phyloP scores from a whole-genome alignment of 257 asterid species.

The Echium plantagineum region DNA sequence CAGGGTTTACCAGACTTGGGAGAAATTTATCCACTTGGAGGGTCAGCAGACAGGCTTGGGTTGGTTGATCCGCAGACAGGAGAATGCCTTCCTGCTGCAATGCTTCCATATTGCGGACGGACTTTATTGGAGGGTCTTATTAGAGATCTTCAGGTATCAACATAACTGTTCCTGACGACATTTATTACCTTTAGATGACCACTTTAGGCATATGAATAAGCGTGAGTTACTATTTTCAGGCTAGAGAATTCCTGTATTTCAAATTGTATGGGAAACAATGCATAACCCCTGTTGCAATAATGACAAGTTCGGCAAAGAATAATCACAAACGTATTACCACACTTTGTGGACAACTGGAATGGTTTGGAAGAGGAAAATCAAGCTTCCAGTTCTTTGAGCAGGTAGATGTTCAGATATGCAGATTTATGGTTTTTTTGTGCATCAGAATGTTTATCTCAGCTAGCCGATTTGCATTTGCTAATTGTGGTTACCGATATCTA shows the following conservation, averaged over 20 bases:
- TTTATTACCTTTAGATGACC: not conserved
- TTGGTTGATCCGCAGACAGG: constrained; percentile 79
- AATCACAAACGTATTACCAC: constrained; percentile 62
- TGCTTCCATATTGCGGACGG: constrained; percentile 97
- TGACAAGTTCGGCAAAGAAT: constrained; percentile 94
- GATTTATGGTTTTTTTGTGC: constrained; percentile 10
- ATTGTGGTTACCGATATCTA: constrained; percentile 34
- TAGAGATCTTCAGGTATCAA: constrained; percentile 90
- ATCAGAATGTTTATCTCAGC: constrained; percentile 6
- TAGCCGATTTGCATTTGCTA: constrained; percentile 17
- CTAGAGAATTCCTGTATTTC: constrained; percentile 90
- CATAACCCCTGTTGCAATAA: constrained; percentile 92
- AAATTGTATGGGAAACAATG: constrained; percentile 86
- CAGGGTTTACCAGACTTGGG: constrained; percentile 98
- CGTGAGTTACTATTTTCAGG: constrained; percentile 45
- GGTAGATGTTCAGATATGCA: constrained; percentile 28
- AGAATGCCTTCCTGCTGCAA: constrained; percentile 97
- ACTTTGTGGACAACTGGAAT: constrained; percentile 60
- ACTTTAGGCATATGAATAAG: constrained; percentile 4
- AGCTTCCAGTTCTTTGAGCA: constrained; percentile 80
- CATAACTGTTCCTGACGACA: not conserved
- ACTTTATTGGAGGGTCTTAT: constrained; percentile 92
- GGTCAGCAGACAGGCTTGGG: constrained; percentile 96
- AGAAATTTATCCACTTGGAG: constrained; percentile 98
- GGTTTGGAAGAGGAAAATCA: constrained; percentile 95